Conservation (phyloP, 23 red algal genomes). For the Pyropia yezoensis region DNA sequence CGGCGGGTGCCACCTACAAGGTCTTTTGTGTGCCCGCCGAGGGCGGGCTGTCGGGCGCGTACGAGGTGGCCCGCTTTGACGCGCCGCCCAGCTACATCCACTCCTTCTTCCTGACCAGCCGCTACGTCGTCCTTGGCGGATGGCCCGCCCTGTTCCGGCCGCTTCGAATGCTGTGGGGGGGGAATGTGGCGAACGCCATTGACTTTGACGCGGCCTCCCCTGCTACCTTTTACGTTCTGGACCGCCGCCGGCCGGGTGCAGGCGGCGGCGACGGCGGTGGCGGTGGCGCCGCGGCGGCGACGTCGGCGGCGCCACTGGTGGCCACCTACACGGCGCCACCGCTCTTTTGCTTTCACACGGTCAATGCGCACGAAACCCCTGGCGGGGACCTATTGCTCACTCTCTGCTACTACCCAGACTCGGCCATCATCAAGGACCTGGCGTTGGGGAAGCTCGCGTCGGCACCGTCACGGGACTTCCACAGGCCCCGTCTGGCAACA, state of each 20-base stretch:
- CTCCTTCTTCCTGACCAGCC: conserved; percentile 23
- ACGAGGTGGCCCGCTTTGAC: conserved; percentile 14
- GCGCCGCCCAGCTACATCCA: conserved; percentile 22
- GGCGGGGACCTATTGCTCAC: conserved; percentile 20
- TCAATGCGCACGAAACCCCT: conserved; percentile 35
- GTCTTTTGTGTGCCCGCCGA: conserved; percentile 15
- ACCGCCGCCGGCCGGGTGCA: conserved; percentile 1
- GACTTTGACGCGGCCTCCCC: conserved; percentile 9
- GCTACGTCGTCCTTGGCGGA: conserved; percentile 24
- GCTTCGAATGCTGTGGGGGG: conserved; percentile 16
- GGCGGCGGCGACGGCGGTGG: not conserved
- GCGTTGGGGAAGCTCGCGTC: conserved; percentile 18
- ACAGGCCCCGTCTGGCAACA: conserved; percentile 1
- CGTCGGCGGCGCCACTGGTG: not conserved
- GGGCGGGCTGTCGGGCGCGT: not conserved
- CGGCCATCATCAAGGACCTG: conserved; percentile 28
- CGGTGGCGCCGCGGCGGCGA: too few species aligned
- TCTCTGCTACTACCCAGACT: conserved; percentile 33
- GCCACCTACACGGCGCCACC: conserved; percentile 25
- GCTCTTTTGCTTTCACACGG: conserved; percentile 44
- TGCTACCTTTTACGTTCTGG: conserved; percentile 22
- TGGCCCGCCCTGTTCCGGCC: conserved; percentile 23
- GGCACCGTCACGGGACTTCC: conserved; percentile 2
- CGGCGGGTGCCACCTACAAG: conserved; percentile 3
- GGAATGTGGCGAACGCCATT: conserved; percentile 17